Conservation (phyloP, 148 eudicot species). For the Cornus controversa region DNA sequence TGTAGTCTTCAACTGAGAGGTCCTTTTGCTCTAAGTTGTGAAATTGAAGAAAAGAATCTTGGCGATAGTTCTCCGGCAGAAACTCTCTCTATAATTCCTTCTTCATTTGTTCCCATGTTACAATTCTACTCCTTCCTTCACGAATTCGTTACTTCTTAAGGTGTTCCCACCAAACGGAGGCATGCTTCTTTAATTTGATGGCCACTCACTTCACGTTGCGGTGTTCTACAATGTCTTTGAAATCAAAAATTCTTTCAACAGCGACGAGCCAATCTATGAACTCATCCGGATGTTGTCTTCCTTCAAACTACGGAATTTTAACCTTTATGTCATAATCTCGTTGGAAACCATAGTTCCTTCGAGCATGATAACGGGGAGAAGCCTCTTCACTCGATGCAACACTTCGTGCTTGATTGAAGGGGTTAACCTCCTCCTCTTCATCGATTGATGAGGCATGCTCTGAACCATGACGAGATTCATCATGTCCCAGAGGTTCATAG, state of each 20-base stretch:
- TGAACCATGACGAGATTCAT: not conserved
- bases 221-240: not conserved
- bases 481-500: not conserved
- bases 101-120: not conserved
- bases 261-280: not conserved
- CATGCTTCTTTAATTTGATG: not conserved
- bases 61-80: not conserved
- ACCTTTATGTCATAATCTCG: not conserved
- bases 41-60: not conserved
- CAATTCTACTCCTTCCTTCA: too few species aligned
- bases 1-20: not conserved
- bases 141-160: too few species aligned
- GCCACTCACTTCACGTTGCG: not conserved
- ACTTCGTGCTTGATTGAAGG: not conserved
- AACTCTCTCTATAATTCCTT: not conserved
- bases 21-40: not conserved
- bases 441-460: not conserved
- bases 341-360: not conserved
- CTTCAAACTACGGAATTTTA: not conserved
- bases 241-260: not conserved
- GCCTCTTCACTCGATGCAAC: too few species aligned
- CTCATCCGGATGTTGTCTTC: not conserved
- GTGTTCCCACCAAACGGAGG: not conserved
- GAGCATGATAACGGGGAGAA: not conserved
- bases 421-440: not conserved